Base-by-base conservation (phyloP, 1,139 yeast species). In the Kurtzmaniella natalensis region DNA sequence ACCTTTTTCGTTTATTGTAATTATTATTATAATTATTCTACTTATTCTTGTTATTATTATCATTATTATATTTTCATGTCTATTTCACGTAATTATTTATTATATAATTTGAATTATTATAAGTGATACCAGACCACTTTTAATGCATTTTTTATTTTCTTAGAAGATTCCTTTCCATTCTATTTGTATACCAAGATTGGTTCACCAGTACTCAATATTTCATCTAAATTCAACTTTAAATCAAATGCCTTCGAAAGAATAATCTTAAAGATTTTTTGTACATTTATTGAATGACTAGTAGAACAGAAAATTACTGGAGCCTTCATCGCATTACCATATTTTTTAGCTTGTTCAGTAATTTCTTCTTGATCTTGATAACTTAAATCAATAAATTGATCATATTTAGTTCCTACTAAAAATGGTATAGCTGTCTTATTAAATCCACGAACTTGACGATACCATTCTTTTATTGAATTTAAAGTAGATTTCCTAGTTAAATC, bases 371-470 rank as follows among this genome's bases (percentile, higher is more conserved):
- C 95, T 37, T 79, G 83, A 29, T 72, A 76, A 33, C 94, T 78
- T 53, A 86, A 62, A 47, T 84, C 92, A 23, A 86, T 78, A 56
- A 92, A 89, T 43, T 82, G 69, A 55, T 92, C 98, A 57, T 85
- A 92, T 55, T 92, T 92, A 1, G 99, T 92, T 4, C 99, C 99
- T 2, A 92, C 83, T 32, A 92, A 65, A 42, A 92, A 79, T 3
- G 97, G 96, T 34, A 92, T 84, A 16, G 98, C 97, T 0, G 92
- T 82, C 50, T 80, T 81, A 61, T 92, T 92, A 53, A 87, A 81
- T 2, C 95, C 95, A 37, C 95, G 67, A 2, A 94, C 95, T 55
- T 87, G 95, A 43, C 95, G 68, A 54, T 87, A 92, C 98, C 98
- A 92, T 50, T 89, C 96, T 53, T 87, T 86, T 35, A 92, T 74